Base-by-base conservation (phyloP, 140 eudicot genomes). In the Ambrosia hybrid region DNA sequence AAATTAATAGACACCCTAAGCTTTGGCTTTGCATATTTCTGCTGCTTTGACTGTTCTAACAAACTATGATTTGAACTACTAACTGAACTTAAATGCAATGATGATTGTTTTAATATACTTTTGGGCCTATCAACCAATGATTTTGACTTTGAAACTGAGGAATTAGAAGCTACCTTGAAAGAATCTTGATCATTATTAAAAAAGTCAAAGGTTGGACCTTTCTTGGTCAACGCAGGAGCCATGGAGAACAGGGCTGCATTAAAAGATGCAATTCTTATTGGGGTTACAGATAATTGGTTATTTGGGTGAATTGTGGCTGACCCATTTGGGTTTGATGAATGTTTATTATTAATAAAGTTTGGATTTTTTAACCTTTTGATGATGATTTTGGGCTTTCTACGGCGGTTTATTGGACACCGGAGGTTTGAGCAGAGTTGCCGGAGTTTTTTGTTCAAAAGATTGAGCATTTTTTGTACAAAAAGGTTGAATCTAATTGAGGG, bases 231-330 rank as follows among this genome's bases (percentile, higher is more conserved):
- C 43, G 72, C 60, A 12, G 78, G 75, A 10, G 99, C 99, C 97
- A 93, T 90, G 79, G 99, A 87, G 84, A 93, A 93, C 15, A 90
- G 81, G 80, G 97, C 89, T 71, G 99, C 99, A 78, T 93, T 93
- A 57, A 93, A 93, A 30, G 97, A 85, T 15, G 92, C 97, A 39
- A 90, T 71, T 33, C 95, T 77, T 4, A 90, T 74, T 2, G 85
- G 79, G 57, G 57, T 81, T 56, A 53, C 72, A 9, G 83, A 61
- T 43, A 39, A 36, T 3, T 85, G 87, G 15, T 67, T 69, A 64
- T 89, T 90, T 55, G 97, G 95, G 69, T 90, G 83, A 70, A 83
- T 87, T 33, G 81, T 76, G 9, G 95, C 86, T 56, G 91, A 78
- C 62, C 87, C 83, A 65, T 68, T 74, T 13, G 83, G 6, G 71